Evolutionary conservation across 1,284 basidiomycete genomes (phyloP).

Genomic region (Austropuccinia psidii): DNA sequence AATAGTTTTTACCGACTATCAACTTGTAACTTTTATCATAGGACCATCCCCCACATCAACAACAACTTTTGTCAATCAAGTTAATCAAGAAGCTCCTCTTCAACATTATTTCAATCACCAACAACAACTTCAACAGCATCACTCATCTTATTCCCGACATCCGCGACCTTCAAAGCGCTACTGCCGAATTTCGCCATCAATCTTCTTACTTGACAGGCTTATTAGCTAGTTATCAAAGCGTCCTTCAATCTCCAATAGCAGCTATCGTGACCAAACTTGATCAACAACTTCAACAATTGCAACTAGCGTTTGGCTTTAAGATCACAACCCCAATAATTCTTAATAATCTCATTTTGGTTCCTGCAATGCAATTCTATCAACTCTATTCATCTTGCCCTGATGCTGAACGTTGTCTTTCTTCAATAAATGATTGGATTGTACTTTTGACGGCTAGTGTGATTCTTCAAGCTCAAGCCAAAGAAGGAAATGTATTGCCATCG

Average conservation of each 20-base stretch:
- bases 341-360: conserved; percentile 22
- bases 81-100: too few species aligned
- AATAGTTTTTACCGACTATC: too few species aligned
- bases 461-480: conserved; percentile 19
- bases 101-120: too few species aligned
- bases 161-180: conserved; percentile 4
- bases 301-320: conserved; percentile 23
- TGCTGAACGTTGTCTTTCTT: neutral
- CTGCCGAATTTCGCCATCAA: conserved; percentile 22
- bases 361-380: conserved; percentile 23
- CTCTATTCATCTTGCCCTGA: neutral
- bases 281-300: conserved; percentile 2
- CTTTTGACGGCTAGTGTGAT: conserved; percentile 30
- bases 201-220: conserved; percentile 28
- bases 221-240: conserved; percentile 19
- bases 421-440: conserved; percentile 27
- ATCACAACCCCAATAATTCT: conserved; percentile 35
- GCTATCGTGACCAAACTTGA: too few species aligned
- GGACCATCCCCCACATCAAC: too few species aligned
- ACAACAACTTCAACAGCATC: too few species aligned
- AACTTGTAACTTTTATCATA: too few species aligned
- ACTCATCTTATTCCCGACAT: conserved; percentile 30
- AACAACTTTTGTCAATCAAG: too few species aligned
- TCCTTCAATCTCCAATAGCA: neutral
- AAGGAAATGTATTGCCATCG: conserved; percentile 1